These are phyloP conservation scores for Maudiozyma serrabonitensis DNA, from an alignment of 805 yeast genomes.

Conservation along the genomic window DNA sequence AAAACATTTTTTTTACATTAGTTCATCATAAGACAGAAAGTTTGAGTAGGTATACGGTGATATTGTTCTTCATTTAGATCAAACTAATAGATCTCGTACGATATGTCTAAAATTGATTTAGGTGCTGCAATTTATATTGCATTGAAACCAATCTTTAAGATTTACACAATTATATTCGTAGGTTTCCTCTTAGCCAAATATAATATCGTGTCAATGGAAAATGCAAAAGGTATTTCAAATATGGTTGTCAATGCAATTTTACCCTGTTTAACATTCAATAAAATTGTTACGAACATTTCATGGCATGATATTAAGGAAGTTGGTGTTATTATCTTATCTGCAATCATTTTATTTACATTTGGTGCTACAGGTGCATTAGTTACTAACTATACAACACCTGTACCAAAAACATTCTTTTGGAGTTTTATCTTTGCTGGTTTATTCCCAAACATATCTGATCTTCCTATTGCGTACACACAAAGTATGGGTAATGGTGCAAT, in stretches of 20 bases:
- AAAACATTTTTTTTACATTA: too few relatives aligned
- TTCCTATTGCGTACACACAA: conserved; percentile 77
- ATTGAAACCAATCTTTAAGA: conserved; percentile 79
- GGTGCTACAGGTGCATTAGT: conserved; percentile 38
- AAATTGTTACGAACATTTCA: conserved; percentile 56
- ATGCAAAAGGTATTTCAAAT: conserved; percentile 60
- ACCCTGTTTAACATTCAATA: conserved; percentile 70
- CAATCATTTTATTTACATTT: conserved; percentile 34
- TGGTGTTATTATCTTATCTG: conserved; percentile 51
- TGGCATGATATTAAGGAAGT: conserved; percentile 60
- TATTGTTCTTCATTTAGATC: too few relatives aligned
- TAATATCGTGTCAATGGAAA: conserved; percentile 56
- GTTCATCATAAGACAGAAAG: too few relatives aligned
- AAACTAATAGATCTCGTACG: too few relatives aligned
- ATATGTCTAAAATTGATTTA: conserved; percentile 15
- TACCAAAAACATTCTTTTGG: conserved; percentile 68
- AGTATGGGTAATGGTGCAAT: conserved; percentile 54
- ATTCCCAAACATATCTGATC: conserved; percentile 70
- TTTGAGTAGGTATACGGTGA: too few relatives aligned
- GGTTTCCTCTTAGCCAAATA: conserved; percentile 58
- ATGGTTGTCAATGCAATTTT: conserved; percentile 57
- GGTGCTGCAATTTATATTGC: conserved; percentile 70
- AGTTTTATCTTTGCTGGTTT: conserved; percentile 65
- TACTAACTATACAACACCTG: conserved; percentile 40
- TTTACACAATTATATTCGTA: conserved; percentile 56